Conservation (phyloP, 805 yeast genomes). For the Priceomyces melissophilus region DNA sequence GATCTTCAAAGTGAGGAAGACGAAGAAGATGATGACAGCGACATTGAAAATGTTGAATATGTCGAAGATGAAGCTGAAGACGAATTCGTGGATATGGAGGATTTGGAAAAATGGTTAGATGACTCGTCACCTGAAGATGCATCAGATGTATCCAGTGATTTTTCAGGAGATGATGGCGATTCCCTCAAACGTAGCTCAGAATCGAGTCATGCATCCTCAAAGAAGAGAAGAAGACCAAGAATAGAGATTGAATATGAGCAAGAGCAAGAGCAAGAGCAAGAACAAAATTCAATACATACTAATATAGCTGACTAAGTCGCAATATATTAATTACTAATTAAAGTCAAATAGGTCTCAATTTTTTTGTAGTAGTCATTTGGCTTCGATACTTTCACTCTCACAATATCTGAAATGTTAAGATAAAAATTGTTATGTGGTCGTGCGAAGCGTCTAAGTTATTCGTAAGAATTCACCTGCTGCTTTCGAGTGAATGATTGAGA, state of each 20-base stretch:
- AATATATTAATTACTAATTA: too few relatives aligned
- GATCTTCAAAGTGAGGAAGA: slow-evolving; percentile 47
- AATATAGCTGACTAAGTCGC: slow-evolving; percentile 23
- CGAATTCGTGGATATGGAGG: slow-evolving; percentile 89
- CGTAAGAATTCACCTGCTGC: too few relatives aligned
- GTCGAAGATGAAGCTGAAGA: slow-evolving; percentile 90
- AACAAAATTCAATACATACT: slow-evolving; percentile 19
- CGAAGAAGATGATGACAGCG: slow-evolving; percentile 24
- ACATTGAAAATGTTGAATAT: slow-evolving; percentile 76
- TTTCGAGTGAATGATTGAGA: not conserved
- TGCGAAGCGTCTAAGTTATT: too few relatives aligned
- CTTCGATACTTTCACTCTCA: too few relatives aligned
- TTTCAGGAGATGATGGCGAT: slow-evolving; percentile 27
- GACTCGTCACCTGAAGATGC: slow-evolving; percentile 36
- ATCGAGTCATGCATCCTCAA: slow-evolving; percentile 34
- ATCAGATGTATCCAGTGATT: slow-evolving; percentile 25
- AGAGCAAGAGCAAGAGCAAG: slow-evolving; percentile 38
- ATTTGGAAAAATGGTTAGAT: slow-evolving; percentile 82
- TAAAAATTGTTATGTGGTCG: too few relatives aligned
- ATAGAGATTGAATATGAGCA: slow-evolving; percentile 84
- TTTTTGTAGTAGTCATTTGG: not conserved
- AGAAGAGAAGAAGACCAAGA: slow-evolving; percentile 62
- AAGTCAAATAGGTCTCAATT: not conserved
- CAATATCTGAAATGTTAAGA: too few relatives aligned
- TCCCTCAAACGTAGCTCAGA: slow-evolving; percentile 29